A percentile compares a stretch with the other conserved stretches of the same genome.
phyloP scores from a whole-genome alignment of 495 filamentous ascomycete genomes.

The Astrothelium macrocarpum region DNA sequence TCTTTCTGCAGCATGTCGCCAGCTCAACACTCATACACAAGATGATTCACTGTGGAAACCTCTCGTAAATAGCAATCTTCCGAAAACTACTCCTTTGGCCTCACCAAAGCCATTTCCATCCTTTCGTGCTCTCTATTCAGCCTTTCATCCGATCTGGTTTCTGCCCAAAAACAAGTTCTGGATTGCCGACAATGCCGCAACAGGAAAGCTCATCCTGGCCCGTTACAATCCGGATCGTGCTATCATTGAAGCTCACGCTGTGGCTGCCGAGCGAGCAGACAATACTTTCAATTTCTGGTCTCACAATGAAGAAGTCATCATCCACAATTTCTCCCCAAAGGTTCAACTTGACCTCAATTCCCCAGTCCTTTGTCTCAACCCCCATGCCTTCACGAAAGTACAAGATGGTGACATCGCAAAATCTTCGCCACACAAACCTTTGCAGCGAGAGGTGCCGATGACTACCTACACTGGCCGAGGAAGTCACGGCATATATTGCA shows the following conservation, averaged over 20 bases:
- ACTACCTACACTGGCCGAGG: conserved; percentile 37
- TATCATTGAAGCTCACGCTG: conserved; percentile 71
- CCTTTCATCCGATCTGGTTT: conserved; percentile 78
- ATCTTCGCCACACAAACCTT: background rate
- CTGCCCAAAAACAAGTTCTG: conserved; percentile 70
- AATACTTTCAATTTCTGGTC: conserved; percentile 52
- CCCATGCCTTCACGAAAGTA: background rate
- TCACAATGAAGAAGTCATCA: conserved; percentile 56
- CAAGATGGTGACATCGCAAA: background rate
- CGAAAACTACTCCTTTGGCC: conserved; percentile 7
- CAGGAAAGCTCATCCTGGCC: conserved; percentile 59
- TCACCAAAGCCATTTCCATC: conserved; percentile 14
- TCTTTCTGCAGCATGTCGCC: conserved; percentile 22
- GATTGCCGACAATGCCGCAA: conserved; percentile 65
- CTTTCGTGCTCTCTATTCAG: conserved; percentile 51
- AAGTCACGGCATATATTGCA: conserved; percentile 32
- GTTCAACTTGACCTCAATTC: conserved; percentile 61
- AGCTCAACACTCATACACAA: conserved; percentile 19
- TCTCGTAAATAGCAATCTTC: conserved; percentile 23
- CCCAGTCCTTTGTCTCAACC: conserved; percentile 50
- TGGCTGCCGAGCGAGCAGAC: conserved; percentile 51
- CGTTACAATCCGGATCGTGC: conserved; percentile 62
- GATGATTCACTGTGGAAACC: conserved; percentile 29
- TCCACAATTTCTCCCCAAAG: conserved; percentile 61
- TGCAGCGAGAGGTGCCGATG: conserved; percentile 42